These are phyloP conservation scores for Poteriospumella lacustris DNA, from an alignment of 108 stramenopile genomes.

Conservation along the genomic window DNA sequence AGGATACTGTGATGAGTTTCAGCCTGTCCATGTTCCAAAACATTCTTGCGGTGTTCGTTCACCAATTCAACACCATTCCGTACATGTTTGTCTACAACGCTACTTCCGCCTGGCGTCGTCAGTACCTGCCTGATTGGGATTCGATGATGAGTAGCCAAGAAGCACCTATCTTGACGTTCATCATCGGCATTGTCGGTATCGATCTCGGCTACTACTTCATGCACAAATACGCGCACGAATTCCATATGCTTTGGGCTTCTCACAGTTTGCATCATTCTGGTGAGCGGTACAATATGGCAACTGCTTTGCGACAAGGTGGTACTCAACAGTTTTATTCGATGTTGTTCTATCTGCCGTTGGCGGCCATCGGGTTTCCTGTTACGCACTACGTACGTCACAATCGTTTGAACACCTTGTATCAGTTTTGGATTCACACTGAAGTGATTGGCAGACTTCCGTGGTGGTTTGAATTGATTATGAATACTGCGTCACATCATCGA, in stretches of 20 bases:
- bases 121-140: background rate
- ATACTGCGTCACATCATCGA: slow-evolving; percentile 47
- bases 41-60: background rate
- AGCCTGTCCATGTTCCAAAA: slow-evolving; percentile 13
- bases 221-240: slow-evolving; percentile 36
- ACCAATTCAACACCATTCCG: background rate
- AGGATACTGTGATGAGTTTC: slow-evolving; percentile 5
- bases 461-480: slow-evolving; percentile 37
- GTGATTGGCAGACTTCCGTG: slow-evolving; percentile 24
- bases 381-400: slow-evolving; percentile 24
- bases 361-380: slow-evolving; percentile 33
- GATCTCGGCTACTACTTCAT: slow-evolving; percentile 42
- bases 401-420: slow-evolving; percentile 38
- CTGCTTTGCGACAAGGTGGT: slow-evolving; percentile 37
- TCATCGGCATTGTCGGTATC: slow-evolving; percentile 24
- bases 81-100: background rate
- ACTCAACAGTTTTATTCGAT: background rate
- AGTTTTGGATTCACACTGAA: slow-evolving; percentile 49
- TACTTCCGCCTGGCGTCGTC: background rate
- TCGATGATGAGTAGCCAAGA: background rate
- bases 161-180: background rate
- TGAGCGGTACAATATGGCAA: slow-evolving; percentile 45
- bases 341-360: slow-evolving; percentile 35
- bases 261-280: slow-evolving; percentile 44
- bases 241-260: slow-evolving; percentile 30